These are phyloP conservation scores for Pythium phragmiticola DNA, from an alignment of 352 stramenopile species.

Conservation along the genomic window DNA sequence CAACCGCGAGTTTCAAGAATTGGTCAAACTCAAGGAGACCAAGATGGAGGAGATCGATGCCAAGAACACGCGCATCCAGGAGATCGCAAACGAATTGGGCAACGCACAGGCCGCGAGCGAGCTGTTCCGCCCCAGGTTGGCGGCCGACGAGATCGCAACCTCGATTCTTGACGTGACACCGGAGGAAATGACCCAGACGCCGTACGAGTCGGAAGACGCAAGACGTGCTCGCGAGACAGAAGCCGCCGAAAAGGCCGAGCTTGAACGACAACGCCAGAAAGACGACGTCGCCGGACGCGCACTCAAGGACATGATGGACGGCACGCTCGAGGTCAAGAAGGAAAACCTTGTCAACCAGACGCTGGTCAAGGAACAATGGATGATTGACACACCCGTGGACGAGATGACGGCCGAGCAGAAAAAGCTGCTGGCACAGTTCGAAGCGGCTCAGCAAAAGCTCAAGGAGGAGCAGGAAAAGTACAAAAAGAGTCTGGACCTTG, in stretches of 20 bases:
- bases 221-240: constrained; percentile 51
- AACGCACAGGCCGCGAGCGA: constrained; percentile 22
- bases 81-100: constrained; percentile 80
- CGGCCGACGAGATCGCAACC: constrained; percentile 58
- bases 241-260: constrained; percentile 30
- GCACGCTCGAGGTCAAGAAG: constrained; percentile 90
- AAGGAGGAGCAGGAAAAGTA: constrained; percentile 91
- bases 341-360: constrained; percentile 62
- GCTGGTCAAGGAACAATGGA: constrained; percentile 84
- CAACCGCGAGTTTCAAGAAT: constrained; percentile 84
- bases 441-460: constrained; percentile 57
- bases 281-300: constrained; percentile 83
- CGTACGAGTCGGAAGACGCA: constrained; percentile 78
- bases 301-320: constrained; percentile 93
- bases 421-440: constrained; percentile 48
- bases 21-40: constrained; percentile 71
- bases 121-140: constrained; percentile 53
- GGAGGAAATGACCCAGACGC: constrained; percentile 83
- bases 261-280: constrained; percentile 59
- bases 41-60: constrained; percentile 87
- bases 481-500: constrained; percentile 81
- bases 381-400: constrained; percentile 65
- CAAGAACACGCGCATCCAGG: constrained; percentile 86
- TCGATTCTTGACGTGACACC: constrained; percentile 63
- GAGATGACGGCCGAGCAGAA: constrained; percentile 66